These are phyloP conservation scores for Stephanocyclus meneghinianus DNA, from an alignment of 352 stramenopile genomes.

Conservation along the genomic window DNA sequence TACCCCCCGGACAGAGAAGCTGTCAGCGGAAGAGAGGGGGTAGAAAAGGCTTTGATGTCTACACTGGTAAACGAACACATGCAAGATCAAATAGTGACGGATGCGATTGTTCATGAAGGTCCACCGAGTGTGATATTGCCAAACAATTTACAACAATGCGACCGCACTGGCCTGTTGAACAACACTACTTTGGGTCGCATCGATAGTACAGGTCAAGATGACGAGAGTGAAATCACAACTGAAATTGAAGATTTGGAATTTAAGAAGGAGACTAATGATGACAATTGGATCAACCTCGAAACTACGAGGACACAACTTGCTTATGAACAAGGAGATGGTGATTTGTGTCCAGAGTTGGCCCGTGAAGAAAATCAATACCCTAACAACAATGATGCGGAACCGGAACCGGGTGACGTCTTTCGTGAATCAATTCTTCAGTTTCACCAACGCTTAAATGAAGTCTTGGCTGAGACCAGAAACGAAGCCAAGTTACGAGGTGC, in stretches of 20 bases:
- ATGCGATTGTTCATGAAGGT: constrained; percentile 17
- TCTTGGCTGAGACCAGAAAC: constrained; percentile 38
- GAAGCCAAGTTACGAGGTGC: not conserved
- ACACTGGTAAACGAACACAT: constrained; percentile 13
- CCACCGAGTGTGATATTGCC: constrained; percentile 34
- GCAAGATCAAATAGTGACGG: constrained; percentile 18
- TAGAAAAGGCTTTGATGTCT: constrained; percentile 37
- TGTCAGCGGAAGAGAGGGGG: constrained; percentile 17
- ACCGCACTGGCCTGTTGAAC: not conserved
- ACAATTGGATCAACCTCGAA: not conserved
- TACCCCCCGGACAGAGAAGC: constrained; percentile 33
- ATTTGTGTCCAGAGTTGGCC: not conserved
- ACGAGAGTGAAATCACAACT: constrained; percentile 53
- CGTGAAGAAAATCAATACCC: not conserved
- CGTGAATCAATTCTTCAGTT: constrained; percentile 50
- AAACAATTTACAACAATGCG: not conserved
- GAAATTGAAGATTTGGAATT: constrained; percentile 50
- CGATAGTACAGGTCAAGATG: constrained; percentile 5
- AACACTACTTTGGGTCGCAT: not conserved
- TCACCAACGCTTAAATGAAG: constrained; percentile 42
- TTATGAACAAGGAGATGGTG: constrained; percentile 19
- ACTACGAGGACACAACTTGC: constrained; percentile 6
- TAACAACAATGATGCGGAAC: constrained; percentile 21
- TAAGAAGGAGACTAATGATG: not conserved
- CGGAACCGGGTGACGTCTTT: constrained; percentile 34